Conservation (phyloP, 805 yeast genomes). For the Ogataea pilisensis region DNA sequence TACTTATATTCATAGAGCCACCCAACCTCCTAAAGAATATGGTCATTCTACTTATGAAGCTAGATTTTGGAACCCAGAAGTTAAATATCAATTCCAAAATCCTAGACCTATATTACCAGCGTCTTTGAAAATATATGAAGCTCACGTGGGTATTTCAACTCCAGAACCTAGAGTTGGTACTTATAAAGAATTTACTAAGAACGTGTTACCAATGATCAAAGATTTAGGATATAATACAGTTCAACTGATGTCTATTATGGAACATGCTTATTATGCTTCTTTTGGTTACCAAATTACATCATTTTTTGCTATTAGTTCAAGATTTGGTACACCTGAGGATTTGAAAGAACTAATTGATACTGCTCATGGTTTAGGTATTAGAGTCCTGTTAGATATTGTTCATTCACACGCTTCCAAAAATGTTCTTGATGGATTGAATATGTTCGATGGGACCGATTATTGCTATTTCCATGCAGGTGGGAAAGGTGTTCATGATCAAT, state of each 20-base stretch:
- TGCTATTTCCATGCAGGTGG: slow-evolving; percentile 89
- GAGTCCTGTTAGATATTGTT: slow-evolving; percentile 86
- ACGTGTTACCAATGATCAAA: slow-evolving; percentile 78
- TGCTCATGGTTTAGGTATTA: slow-evolving; percentile 84
- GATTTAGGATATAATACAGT: slow-evolving; percentile 87
- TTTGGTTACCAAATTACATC: slow-evolving; percentile 97
- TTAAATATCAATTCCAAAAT: slow-evolving; percentile 55
- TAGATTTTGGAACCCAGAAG: slow-evolving; percentile 83
- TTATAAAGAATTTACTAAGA: slow-evolving; percentile 77
- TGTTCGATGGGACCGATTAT: slow-evolving; percentile 92
- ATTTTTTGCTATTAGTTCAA: slow-evolving; percentile 84
- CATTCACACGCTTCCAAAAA: slow-evolving; percentile 96
- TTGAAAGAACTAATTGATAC: slow-evolving; percentile 84
- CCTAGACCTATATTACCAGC: slow-evolving; percentile 54
- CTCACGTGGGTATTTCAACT: slow-evolving; percentile 92
- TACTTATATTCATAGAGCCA: slow-evolving; percentile 84
- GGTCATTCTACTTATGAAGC: slow-evolving; percentile 65
- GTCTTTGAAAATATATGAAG: slow-evolving; percentile 80
- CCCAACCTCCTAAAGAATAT: slow-evolving; percentile 58
- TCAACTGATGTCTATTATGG: slow-evolving; percentile 98
- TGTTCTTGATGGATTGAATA: slow-evolving; percentile 88
- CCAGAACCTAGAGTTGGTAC: slow-evolving; percentile 84
- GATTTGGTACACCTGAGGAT: slow-evolving; percentile 95
- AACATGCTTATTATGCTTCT: slow-evolving; percentile 96
- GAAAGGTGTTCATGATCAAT: slow-evolving; percentile 82